Base-by-base conservation (phyloP, 345 rosid species). In the Abelmoschus esculentus region DNA sequence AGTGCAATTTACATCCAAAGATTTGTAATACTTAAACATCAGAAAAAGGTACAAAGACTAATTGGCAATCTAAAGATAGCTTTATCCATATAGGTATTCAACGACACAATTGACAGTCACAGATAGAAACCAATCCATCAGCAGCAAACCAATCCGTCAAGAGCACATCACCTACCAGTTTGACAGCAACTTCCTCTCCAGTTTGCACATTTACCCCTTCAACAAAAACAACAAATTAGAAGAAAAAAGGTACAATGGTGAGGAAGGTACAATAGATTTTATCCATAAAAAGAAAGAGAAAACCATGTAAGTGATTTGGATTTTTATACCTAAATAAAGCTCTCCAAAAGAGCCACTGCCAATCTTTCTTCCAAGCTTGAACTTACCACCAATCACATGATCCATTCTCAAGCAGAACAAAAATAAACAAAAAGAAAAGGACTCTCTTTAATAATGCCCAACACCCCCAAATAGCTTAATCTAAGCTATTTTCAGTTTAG, bases 291-390 rank as follows among this genome's bases (percentile, higher is more conserved):
- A 60, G 34, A 22, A 14, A 46, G 6, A 66, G 18, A 36, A 38
- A 15, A 26, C 14, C 22, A 38, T 38, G 3, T 12, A 72, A 52
- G 40, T 34, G 55, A 49, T 31, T 2, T 56, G 18, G 22, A 70
- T 53, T 78, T 5, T 22, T 10, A 58, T 70, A 89, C 96, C 96
- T 55, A 89, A 70, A 87, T 84, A 85, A 22, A 89, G 96, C 71
- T 85, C 92, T 47, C 96, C 96, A 56, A 89, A 89, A 42, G 92
- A 89, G 47, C 96, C 92, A 82, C 92, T 84, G 46, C 92, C 96
- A 78, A 89, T 89, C 86, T 89, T 89, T 71, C 87, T 84, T 11
- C 90, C 92, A 53, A 89, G 85, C 80, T 84, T 89, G 75, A 87
- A 89, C 79, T 80, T 87, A 34, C 81, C 83, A 77, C 86, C 89